Conservation (phyloP, 352 stramenopile species). For the Globisporangium radiosum region DNA sequence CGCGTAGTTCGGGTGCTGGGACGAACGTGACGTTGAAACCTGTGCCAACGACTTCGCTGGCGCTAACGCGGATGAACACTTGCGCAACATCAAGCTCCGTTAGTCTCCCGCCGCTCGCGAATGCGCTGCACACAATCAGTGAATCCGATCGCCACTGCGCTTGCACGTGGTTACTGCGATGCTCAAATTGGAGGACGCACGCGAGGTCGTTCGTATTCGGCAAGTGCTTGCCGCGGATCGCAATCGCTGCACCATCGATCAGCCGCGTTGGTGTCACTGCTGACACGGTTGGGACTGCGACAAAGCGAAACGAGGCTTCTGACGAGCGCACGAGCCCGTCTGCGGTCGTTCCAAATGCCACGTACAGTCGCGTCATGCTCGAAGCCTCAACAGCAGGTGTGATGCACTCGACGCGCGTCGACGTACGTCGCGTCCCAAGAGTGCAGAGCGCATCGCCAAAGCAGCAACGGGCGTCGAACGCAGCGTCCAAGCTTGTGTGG, state of each 20-base stretch:
- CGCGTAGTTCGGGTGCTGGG: conserved; percentile 20
- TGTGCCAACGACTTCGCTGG: conserved; percentile 14
- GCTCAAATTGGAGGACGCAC: conserved; percentile 23
- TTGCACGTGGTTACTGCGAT: conserved; percentile 7
- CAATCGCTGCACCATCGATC: conserved; percentile 15
- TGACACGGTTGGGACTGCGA: conserved; percentile 11
- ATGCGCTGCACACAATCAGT: conserved; percentile 17
- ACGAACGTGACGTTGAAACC: conserved; percentile 37
- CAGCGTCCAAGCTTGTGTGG: conserved; percentile 7
- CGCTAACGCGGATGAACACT: conserved; percentile 19
- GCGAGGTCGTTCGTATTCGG: conserved; percentile 9
- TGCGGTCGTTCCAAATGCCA: conserved; percentile 14
- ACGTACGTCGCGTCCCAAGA: conserved; percentile 11
- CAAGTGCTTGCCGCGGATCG: conserved; percentile 22
- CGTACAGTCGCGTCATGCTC: conserved; percentile 12
- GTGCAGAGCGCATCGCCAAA: conserved; percentile 18
- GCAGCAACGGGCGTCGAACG: conserved; percentile 22
- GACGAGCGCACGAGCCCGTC: conserved; percentile 25
- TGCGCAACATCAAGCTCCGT: conserved; percentile 1
- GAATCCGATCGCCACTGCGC: conserved; percentile 16
- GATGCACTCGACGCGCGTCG: conserved; percentile 15
- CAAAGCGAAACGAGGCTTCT: conserved; percentile 21
- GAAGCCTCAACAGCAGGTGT: conserved; percentile 11
- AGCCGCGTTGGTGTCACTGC: conserved; percentile 18
- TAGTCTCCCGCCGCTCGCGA: background rate